phyloP scores from a whole-genome alignment of 345 rosid species.

The Populus pruinosa region DNA sequence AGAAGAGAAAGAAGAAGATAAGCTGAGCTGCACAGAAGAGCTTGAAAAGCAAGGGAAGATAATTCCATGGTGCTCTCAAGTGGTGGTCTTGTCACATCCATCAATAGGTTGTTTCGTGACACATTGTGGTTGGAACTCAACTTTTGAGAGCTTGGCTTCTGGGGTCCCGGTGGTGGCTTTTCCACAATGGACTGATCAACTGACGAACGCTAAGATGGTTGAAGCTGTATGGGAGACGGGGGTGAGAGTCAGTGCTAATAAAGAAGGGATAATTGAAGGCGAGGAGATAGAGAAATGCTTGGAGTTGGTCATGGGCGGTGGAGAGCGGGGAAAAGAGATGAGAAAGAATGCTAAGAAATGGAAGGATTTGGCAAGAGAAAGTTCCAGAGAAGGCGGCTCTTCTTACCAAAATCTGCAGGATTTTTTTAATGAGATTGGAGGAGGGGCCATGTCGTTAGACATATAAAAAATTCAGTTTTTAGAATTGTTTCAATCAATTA shows the following conservation, averaged over 20 bases:
- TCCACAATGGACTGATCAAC: slow-evolving; percentile 43
- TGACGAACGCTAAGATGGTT: slow-evolving; percentile 33
- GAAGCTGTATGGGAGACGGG: slow-evolving; percentile 37
- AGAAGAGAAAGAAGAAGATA: slow-evolving; percentile 35
- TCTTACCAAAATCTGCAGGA: slow-evolving; percentile 23
- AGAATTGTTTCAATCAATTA: not conserved
- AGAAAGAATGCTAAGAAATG: slow-evolving; percentile 31
- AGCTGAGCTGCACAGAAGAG: slow-evolving; percentile 10
- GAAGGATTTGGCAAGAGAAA: slow-evolving; percentile 34
- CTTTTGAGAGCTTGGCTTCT: slow-evolving; percentile 29
- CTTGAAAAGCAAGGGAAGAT: slow-evolving; percentile 26
- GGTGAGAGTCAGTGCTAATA: slow-evolving; percentile 9
- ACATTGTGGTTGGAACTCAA: slow-evolving; percentile 51
- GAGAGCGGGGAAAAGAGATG: slow-evolving; percentile 24
- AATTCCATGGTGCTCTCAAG: slow-evolving; percentile 46
- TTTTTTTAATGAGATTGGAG: slow-evolving; percentile 21
- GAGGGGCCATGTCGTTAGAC: not conserved
- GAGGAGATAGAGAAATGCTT: slow-evolving; percentile 34
- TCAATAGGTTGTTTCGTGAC: slow-evolving; percentile 43
- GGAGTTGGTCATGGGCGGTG: slow-evolving; percentile 32
- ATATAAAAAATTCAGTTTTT: not conserved
- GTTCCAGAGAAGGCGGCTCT: slow-evolving; percentile 26
- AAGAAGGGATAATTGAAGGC: slow-evolving; percentile 21
- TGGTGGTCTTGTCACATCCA: slow-evolving; percentile 38
- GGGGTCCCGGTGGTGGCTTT: slow-evolving; percentile 40